These are phyloP conservation scores for Ananas comosus DNA, from an alignment of 176 grass and related monocot genomes.

Conservation along the genomic window DNA sequence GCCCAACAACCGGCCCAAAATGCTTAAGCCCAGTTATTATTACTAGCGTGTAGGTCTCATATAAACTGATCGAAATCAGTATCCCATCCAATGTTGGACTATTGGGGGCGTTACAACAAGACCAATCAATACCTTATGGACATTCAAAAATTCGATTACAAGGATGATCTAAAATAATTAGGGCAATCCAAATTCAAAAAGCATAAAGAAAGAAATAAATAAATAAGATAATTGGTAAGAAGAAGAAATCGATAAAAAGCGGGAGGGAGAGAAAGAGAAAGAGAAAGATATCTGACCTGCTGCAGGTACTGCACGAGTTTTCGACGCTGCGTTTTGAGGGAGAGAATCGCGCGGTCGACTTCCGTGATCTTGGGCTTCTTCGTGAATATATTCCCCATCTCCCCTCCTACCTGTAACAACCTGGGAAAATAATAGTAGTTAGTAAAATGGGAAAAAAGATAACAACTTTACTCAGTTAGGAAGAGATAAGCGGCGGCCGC, in stretches of 20 bases:
- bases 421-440: no score
- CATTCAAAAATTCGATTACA: neutral
- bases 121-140: neutral
- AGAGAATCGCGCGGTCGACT: constrained; percentile 87
- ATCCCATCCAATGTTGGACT: no score
- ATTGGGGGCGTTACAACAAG: no score
- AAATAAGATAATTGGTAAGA: neutral
- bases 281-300: constrained; percentile 33
- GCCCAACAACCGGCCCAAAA: no score
- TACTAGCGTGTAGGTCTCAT: no score
- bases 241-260: neutral
- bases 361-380: constrained; percentile 99
- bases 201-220: neutral
- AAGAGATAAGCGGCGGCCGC: no score
- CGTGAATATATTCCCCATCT: constrained; percentile 96
- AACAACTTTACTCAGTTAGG: no score
- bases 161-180: no score
- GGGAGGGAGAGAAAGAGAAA: neutral
- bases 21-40: no score
- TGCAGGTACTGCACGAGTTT: constrained; percentile 93
- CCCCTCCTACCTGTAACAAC: no score
- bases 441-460: no score
- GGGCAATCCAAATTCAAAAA: neutral
- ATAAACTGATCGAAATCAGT: no score
- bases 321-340: constrained; percentile 91